Conservation (phyloP, 345 rosid genomes). For the Citropsis articulata region DNA sequence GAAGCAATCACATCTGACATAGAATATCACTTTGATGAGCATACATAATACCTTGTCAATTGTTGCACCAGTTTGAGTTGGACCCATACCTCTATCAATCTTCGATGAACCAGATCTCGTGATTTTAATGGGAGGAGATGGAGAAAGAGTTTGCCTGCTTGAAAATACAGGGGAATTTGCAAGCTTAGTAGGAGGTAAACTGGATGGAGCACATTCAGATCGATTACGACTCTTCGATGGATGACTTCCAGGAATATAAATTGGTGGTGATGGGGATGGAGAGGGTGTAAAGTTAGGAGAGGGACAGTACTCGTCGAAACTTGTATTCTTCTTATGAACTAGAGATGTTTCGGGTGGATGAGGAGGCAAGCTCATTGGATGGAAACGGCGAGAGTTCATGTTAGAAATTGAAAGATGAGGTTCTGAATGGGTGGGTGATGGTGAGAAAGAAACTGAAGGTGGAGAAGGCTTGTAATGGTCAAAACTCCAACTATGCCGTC, state of each 20-base stretch:
- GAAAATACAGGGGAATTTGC: slow-evolving; percentile 36
- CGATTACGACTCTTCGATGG: slow-evolving; percentile 41
- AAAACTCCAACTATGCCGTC: slow-evolving; percentile 89
- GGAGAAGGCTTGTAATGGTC: slow-evolving; percentile 67
- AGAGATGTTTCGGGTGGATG: slow-evolving; percentile 55
- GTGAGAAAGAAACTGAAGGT: slow-evolving; percentile 66
- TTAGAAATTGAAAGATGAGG: slow-evolving; percentile 51
- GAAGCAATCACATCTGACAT: neutral
- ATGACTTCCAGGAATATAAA: slow-evolving; percentile 43
- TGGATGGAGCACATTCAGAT: slow-evolving; percentile 88
- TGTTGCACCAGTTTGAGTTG: slow-evolving; percentile 35
- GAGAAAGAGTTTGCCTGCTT: slow-evolving; percentile 51
- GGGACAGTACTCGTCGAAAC: slow-evolving; percentile 56
- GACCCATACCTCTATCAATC: slow-evolving; percentile 39
- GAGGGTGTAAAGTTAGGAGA: slow-evolving; percentile 66
- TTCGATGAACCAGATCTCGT: slow-evolving; percentile 38
- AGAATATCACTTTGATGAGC: neutral
- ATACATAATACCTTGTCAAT: slow-evolving; percentile 63
- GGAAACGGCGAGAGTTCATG: slow-evolving; percentile 41
- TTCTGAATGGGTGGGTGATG: slow-evolving; percentile 82
- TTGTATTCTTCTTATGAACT: slow-evolving; percentile 41
- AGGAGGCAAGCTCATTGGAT: slow-evolving; percentile 47
- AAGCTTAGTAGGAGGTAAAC: slow-evolving; percentile 47
- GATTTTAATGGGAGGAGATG: slow-evolving; percentile 53
- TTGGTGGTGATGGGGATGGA: slow-evolving; percentile 70